Evolutionary conservation across 306 rosid species (phyloP), one percentile per base, ranked within the genome.

Genomic region (Calophaca sinica): DNA sequence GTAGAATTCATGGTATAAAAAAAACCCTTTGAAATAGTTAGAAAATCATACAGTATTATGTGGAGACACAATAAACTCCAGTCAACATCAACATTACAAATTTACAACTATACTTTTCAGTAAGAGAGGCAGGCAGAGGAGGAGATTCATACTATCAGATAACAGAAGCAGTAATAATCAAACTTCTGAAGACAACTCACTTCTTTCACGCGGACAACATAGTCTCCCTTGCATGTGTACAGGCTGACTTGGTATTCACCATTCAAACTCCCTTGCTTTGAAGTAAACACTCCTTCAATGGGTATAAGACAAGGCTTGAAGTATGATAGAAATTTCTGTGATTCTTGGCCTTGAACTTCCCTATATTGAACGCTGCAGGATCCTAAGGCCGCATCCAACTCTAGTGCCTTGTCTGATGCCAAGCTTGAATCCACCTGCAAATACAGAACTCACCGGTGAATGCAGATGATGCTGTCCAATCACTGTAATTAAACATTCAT

Each of bases 241-340:
- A 94, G 14, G 70, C 78, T 72, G 77, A 91, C 79, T 81, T 74
- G 87, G 77, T 91, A 91, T 85, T 86, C 91, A 53, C 87, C 90
- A 64, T 79, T 86, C 68, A 84, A 62, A 62, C 62, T 83, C 62
- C 81, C 90, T 57, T 68, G 75, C 63, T 78, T 86, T 70, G 97
- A 88, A 74, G 89, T 69, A 83, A 87, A 88, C 14, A 82, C 85
- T 75, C 96, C 98, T 77, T 94, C 96, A 48, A 86, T 46, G 28
- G 98, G 98, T 77, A 94, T 94, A 52, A 94, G 76, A 78, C 98
- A 94, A 70, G 96, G 97, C 77, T 84, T 91, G 86, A 91, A 94
- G 80, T 88, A 88, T 28, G 98, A 91, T 67, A 94, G 79, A 80
- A 94, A 91, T 79, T 86, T 91, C 81, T 78, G 87, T 4, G 97